Base-by-base conservation (phyloP, 768 basidiomycete species). In the Tricholoma hemisulphureum region DNA sequence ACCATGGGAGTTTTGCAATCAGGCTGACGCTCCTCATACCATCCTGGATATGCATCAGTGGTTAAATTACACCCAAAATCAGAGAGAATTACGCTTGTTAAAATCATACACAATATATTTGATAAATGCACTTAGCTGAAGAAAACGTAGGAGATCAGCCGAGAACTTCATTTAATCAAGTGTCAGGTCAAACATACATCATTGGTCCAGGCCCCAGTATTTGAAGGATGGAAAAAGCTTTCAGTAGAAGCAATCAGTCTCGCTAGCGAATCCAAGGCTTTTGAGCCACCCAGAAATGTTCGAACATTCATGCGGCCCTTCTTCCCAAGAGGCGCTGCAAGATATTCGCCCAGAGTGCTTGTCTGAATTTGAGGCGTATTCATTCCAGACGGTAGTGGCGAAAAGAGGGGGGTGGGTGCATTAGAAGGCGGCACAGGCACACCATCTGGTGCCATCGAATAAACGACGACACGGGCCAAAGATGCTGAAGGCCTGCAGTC, bases 171-270 rank as follows among this genome's bases (percentile, higher is more conserved):
- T 11, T 23, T 31, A 52, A 6, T 11, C 51, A 49, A 49, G 2
- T 28, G 14, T n/a, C 24, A 32, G 50, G 34, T 20, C 37, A 51
- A 20, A 72, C 81, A 58, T 72, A 88, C 87, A 75, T 89, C 87
- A 52, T 80, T 73, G 4, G 91, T 91, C 88, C 91, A 94, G 10
- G 82, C 77, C 8, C 93, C 93, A 2, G 90, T 90, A 66, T 93
- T 94, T 9, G 87, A 87, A 0, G 93, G 93, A 68, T 95, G 93
- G 74, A 95, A 96, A 75, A 93, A 94, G 56, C 86, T 87, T 71
- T 96, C 94, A 24, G 86, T 89, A 5, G 91, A 92, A 6, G 89
- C 90, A 62, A 96, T 85, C 59, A 96, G 75, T 69, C 87, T 87
- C 10, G 85, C 85, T n/a, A 96, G 74, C 7, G 92, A 90, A 68